Evolutionary conservation across 768 basidiomycete species (phyloP), one percentile per base, ranked within the genome.

Genomic region (Trametes elegans): DNA sequence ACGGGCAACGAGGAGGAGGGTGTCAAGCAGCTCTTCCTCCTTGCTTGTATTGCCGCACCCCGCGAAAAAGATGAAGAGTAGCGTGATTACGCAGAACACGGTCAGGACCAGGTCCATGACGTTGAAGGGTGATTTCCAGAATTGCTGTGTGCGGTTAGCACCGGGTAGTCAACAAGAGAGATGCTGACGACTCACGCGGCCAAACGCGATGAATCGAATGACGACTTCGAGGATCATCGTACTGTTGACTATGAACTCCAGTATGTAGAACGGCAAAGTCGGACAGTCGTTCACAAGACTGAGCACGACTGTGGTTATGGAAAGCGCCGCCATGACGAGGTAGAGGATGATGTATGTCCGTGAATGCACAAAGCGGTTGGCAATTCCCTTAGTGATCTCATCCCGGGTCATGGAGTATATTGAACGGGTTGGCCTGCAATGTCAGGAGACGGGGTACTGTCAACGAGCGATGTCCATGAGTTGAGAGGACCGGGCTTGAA

Each of bases 111-210:
- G 79, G 68, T 98, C 95, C 64, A 95, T 77, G 28, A 91, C 74
- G 68, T 98, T 98, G 74, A 92, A 93, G 10, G 86, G 85, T n/a
- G 91, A 90, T 68, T 83, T 89, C 92, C 92, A 95, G 76, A 97
- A 97, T 92, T 93, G 90, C 93, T 95, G 67, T 35, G 49, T 48
- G 42, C 55, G 36, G 47, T 41, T 13, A 47, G 31, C 16, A 24
- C 23, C 27, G 31, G 32, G 19, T 13, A 31, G 21, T 23, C 34
- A 11, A 18, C 27, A 18, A 16, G 10, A 21, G 14, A 41, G 14
- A 23, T 8, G 6, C 16, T 47, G 26, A 19, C 21, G 27, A 76
- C 91, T 65, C 64, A 98, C 96, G 71, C 83, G 81, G 57, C 96
- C 96, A 65, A 97, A 90, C 1, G 97, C 97, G 54, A 98, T 76